Evolutionary conservation across 805 yeast species (phyloP).

Genomic region (Candida loeiensis): DNA sequence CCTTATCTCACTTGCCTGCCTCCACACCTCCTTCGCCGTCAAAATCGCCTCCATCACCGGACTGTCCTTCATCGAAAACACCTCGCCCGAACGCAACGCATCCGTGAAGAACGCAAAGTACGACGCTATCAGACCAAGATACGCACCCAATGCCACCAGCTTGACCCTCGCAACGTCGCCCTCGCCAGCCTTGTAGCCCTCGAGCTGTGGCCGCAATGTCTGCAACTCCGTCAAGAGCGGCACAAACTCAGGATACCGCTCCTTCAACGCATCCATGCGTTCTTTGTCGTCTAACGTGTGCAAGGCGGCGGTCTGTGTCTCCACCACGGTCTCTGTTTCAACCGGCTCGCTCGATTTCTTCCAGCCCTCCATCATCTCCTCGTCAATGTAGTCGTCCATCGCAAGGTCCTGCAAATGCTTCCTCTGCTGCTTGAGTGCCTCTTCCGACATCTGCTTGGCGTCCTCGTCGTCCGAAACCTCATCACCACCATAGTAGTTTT

Average conservation of each 20-base stretch:
- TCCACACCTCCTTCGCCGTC: conserved; percentile 83
- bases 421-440: conserved; percentile 84
- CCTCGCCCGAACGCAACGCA: conserved; percentile 50
- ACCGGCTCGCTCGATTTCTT: conserved; percentile 49
- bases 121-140: conserved; percentile 71
- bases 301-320: conserved; percentile 15
- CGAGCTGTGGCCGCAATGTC: conserved; percentile 39
- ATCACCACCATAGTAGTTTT: conserved; percentile 53
- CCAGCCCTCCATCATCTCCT: conserved; percentile 81
- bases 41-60: conserved; percentile 86
- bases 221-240: conserved; percentile 68
- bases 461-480: conserved; percentile 70
- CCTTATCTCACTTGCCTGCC: conserved; percentile 65
- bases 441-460: conserved; percentile 75
- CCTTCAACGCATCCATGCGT: conserved; percentile 50
- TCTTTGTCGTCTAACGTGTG: conserved; percentile 47
- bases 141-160: conserved; percentile 68
- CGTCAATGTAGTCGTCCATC: conserved; percentile 55
- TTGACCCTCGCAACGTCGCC: conserved; percentile 45
- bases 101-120: conserved; percentile 74
- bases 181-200: conserved; percentile 19
- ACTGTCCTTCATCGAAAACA: conserved; percentile 71
- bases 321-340: conserved; percentile 17
- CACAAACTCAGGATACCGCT: conserved; percentile 76
- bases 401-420: conserved; percentile 65